These are phyloP conservation scores for Neurospora sp. DNA, from an alignment of 495 filamentous ascomycete species.

Conservation along the genomic window DNA sequence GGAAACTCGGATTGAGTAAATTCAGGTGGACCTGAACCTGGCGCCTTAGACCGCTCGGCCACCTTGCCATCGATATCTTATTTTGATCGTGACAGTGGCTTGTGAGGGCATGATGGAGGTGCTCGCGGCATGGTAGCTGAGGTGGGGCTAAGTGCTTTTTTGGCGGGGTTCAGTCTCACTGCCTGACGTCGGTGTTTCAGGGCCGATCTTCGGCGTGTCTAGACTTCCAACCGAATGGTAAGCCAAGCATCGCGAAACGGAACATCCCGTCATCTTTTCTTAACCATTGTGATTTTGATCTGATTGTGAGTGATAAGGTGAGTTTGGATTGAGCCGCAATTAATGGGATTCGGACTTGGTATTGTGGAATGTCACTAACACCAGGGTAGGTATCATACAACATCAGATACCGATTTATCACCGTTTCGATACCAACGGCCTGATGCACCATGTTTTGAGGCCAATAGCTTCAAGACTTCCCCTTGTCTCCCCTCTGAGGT, in stretches of 20 bases:
- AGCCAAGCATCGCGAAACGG: neutral
- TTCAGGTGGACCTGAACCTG: constrained; percentile 20
- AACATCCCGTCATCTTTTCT: neutral
- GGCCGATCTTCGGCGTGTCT: neutral
- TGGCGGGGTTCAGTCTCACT: neutral
- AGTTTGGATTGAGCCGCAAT: neutral
- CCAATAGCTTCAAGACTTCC: neutral
- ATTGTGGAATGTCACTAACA: neutral
- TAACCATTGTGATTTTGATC: neutral
- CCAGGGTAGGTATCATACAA: neutral
- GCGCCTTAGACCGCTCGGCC: constrained; percentile 28
- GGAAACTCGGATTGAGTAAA: constrained; percentile 9
- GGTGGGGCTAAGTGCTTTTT: neutral
- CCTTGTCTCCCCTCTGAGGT: neutral
- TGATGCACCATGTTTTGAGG: neutral
- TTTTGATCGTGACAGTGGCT: neutral
- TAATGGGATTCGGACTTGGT: neutral
- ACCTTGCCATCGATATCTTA: constrained; percentile 9
- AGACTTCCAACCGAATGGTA: neutral
- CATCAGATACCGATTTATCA: neutral
- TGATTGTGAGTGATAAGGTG: neutral
- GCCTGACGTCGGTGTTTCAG: neutral
- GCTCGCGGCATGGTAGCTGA: neutral
- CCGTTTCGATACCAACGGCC: neutral
- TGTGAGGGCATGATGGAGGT: neutral